Percentiles rank a stretch among this genome's conserved stretches.
Evolutionary conservation across 129 eudicot species (phyloP).

Genomic region (Artemisia argyi): DNA sequence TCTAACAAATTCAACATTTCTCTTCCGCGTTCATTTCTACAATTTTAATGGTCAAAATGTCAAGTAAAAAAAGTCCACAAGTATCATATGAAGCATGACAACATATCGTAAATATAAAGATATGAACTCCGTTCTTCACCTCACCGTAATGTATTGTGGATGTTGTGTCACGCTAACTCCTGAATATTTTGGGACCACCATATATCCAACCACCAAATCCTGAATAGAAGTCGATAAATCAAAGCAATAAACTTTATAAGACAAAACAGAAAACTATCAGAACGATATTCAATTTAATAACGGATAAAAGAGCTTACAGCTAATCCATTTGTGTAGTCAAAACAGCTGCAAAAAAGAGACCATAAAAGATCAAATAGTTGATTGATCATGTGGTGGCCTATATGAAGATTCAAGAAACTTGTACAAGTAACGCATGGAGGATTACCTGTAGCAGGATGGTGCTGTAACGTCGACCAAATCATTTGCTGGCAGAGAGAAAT

Average conservation of each 20-base stretch:
- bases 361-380: background rate
- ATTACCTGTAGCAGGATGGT: slow-evolving; percentile 95
- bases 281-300: background rate
- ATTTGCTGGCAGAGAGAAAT: no score
- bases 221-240: slow-evolving; percentile 27
- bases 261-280: background rate
- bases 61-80: background rate
- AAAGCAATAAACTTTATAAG: background rate
- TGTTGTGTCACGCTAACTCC: slow-evolving; percentile 96
- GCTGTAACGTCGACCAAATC: no score
- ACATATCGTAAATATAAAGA: background rate
- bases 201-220: slow-evolving; percentile 99
- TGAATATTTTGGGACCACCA: slow-evolving; percentile 95
- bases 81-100: background rate
- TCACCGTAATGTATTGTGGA: slow-evolving; percentile 96
- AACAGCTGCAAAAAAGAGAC: slow-evolving; percentile 67
- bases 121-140: slow-evolving; percentile 38
- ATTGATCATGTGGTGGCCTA: background rate
- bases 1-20: slow-evolving; percentile 92
- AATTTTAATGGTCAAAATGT: slow-evolving; percentile 13
- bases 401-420: slow-evolving; percentile 12
- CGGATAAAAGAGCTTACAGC: slow-evolving; percentile 68
- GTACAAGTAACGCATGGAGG: background rate
- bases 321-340: slow-evolving; percentile 95
- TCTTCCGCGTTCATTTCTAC: slow-evolving; percentile 92